Base-by-base conservation (phyloP, 352 stramenopile genomes). In the Pythium phragmitis region DNA sequence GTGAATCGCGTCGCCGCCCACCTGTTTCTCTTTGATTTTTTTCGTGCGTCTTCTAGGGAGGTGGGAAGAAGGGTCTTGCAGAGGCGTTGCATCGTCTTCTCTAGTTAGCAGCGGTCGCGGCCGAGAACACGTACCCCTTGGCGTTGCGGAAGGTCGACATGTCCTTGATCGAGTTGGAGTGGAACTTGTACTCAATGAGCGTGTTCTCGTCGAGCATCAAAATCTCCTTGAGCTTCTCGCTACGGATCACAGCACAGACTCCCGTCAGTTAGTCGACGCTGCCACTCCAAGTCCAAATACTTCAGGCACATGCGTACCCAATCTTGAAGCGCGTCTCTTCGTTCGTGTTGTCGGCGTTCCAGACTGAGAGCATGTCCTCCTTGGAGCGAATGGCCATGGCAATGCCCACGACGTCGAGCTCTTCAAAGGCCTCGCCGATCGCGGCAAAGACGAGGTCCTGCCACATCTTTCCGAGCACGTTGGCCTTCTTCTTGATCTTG, bases 121-220 rank as follows among this genome's bases (percentile, higher is more conserved):
- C 82, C 36, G 88, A 85, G 57, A 97, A 97, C 47, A 97, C 90
- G 73, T 96, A 97, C 30, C 86, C 78, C 79, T 97, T 96, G 61
- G 90, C 90, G 70, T 97, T 97, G 63, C 92, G 86, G 79, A 97
- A 98, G 16, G 92, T 97, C 58, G 87, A 96, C 83, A 96, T 96
- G 77, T 98, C 92, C 57, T 90, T 80, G 70, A 98, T 94, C 70
- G 85, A 95, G 73, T 96, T 92, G 36, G 89, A 77, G 77, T 97
- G 90, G 72, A 97, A 93, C 77, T 98, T 98, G 84, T 98, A 98
- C 77, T 98, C 92, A 58, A 98, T 96, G 60, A 98, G 80, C 63
- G 92, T 98, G 71, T 96, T 96, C 43, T 91, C 89, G 74, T 98
- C 92, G 42, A 98, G 79, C 81, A 96, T 96, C 50, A 98, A 76